Base-by-base conservation (phyloP, 768 basidiomycete genomes). In the Lentinus brumalis region DNA sequence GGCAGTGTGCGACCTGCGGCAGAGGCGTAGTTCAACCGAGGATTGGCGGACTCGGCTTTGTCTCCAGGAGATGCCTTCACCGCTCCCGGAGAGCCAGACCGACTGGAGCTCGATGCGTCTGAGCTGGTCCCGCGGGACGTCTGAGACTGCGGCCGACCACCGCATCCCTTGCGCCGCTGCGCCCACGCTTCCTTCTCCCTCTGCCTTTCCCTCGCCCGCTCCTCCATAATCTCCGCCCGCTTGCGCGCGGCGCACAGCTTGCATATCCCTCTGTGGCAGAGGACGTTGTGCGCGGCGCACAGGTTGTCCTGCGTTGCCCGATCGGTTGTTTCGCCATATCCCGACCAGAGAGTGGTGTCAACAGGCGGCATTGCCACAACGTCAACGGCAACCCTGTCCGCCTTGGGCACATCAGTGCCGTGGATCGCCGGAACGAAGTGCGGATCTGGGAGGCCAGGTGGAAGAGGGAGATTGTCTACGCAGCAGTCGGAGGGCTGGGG, bases 401-500 rank as follows among this genome's bases (percentile, higher is more conserved):
- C 49, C 31, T 60, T 53, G 1, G 29, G 47, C 6, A 32, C 26
- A 56, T 59, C 50, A 31, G 53, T 50, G 6, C 61, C 61, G 41
- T 63, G 61, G 9, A 63, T 29, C 1, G 39, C 41, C 3, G 51
- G 31, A 8, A 70, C 71, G 18, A 52, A 79, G 76, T 71, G 56
- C n/a, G 44, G 44, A 18, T 70, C 67, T 26, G 66, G 71, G 0
- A 69, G 70, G 46, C 67, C 71, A 2, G 38, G 32, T 65, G 59
- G 38, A 72, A 72, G 14, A 60, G 60, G 21, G 70, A 39, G 6
- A 0, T 51, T 47, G 2, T 53, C 52, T 26, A n/a, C 18, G 10
- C 57, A 58, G 9, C 29, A 6, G 2, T 53, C 50, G 2, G 56
- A 62, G 2, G 55, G 18, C 8, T 38, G 14, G n/a, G 50, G 32